A percentile compares a stretch with the other conserved stretches of the same genome.
These are phyloP conservation scores for Stellera chamaejasme DNA, from an alignment of 345 rosid genomes.

Conservation along the genomic window DNA sequence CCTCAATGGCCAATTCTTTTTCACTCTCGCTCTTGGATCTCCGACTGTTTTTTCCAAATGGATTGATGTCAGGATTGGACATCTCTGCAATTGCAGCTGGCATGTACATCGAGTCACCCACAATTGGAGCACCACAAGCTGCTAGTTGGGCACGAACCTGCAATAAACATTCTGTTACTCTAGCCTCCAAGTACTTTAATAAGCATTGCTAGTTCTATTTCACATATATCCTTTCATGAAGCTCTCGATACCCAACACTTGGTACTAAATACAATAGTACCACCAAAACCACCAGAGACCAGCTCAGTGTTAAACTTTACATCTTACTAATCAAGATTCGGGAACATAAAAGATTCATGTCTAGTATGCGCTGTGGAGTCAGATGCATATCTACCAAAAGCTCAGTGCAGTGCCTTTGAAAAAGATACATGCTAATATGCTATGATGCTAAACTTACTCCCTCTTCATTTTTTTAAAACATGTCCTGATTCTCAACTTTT, in stretches of 20 bases:
- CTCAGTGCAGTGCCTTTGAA: too few species aligned
- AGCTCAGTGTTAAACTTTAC: too few species aligned
- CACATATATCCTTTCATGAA: background rate
- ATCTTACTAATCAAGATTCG: too few species aligned
- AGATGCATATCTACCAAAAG: too few species aligned
- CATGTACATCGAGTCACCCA: conserved; percentile 94
- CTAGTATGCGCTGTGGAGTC: too few species aligned
- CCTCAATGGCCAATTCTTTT: conserved; percentile 40
- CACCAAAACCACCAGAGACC: too few species aligned
- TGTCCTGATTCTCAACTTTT: too few species aligned
- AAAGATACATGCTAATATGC: too few species aligned
- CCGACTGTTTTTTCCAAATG: conserved; percentile 52
- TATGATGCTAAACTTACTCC: too few species aligned
- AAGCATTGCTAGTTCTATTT: background rate
- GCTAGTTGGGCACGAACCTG: conserved; percentile 90
- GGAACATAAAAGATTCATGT: too few species aligned
- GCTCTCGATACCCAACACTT: background rate
- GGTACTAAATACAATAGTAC: background rate
- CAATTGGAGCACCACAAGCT: conserved; percentile 77
- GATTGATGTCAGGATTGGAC: conserved; percentile 48
- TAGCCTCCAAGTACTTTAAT: too few species aligned
- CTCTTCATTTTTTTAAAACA: too few species aligned
- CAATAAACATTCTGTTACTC: conserved; percentile 7
- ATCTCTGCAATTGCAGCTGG: conserved; percentile 73
- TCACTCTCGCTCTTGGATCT: conserved; percentile 26